Evolutionary conservation across 1,139 yeast genomes (phyloP).

Genomic region (Hansenula anomala): DNA sequence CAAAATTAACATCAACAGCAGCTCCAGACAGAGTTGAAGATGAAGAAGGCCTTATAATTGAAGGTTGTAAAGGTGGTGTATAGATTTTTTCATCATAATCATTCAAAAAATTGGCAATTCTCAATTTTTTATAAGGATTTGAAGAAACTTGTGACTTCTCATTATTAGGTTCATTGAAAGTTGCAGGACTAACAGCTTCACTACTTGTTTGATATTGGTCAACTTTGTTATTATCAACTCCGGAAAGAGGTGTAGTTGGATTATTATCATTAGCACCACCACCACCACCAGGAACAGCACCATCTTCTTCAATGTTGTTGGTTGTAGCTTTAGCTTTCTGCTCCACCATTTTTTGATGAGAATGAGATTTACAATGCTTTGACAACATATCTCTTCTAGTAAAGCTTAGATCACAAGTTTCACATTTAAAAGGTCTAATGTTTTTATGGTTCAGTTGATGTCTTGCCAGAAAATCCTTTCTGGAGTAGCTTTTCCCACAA

Average conservation of each 20-base stretch:
- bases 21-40: background rate
- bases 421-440: constrained; percentile 1
- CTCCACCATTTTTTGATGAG: background rate
- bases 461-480: background rate
- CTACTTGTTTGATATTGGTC: too few species aligned
- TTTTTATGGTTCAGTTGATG: background rate
- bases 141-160: background rate
- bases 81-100: constrained; percentile 1
- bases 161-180: background rate
- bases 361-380: background rate
- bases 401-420: background rate
- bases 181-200: too few species aligned
- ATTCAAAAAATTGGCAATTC: constrained; percentile 1
- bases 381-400: constrained; percentile 1
- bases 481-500: background rate
- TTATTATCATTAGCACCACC: too few species aligned
- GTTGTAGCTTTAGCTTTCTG: background rate
- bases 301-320: too few species aligned
- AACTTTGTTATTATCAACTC: too few species aligned
- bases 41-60: constrained; percentile 1
- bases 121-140: background rate
- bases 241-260: too few species aligned
- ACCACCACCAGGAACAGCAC: too few species aligned
- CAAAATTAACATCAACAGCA: constrained; percentile 1
- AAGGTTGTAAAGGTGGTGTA: constrained; percentile 1